Conservation (phyloP, 2,329 filamentous ascomycete genomes). For the Claviceps pusilla region DNA sequence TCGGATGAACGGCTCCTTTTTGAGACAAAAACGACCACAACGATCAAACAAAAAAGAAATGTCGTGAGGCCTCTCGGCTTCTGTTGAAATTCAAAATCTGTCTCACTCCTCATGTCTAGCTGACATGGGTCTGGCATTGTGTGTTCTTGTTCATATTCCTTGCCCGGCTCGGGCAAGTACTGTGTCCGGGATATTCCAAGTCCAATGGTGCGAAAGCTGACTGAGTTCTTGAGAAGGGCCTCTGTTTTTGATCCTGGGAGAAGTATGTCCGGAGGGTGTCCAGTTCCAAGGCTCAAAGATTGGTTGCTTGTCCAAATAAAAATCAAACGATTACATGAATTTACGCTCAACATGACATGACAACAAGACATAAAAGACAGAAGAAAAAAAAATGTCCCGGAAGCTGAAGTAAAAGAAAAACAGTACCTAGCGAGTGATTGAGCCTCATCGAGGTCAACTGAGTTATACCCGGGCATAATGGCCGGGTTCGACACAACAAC, state of each 20-base stretch:
- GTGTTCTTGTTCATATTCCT: constrained; percentile 1
- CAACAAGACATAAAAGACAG: too few species aligned
- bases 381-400: constrained; percentile 26
- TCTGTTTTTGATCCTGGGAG: not conserved
- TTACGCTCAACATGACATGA: constrained; percentile 6
- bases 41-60: not conserved
- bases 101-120: constrained; percentile 3
- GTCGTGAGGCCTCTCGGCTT: not conserved
- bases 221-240: not conserved
- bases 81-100: not conserved
- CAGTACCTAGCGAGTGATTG: constrained; percentile 48
- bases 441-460: constrained; percentile 43
- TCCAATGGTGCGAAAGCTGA: not conserved
- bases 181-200: constrained; percentile 1
- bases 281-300: not conserved
- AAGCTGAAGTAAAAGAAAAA: constrained; percentile 30
- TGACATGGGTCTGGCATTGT: not conserved
- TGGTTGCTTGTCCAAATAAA: constrained; percentile 7
- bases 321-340: constrained; percentile 14
- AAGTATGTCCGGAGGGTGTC: not conserved
- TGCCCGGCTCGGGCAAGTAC: constrained; percentile 8
- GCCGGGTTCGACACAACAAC: constrained; percentile 32
- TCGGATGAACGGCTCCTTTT: not conserved
- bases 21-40: not conserved
- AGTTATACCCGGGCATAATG: constrained; percentile 38